phyloP scores from a whole-genome alignment of 2,329 filamentous ascomycete genomes.

The Penicillium palitans region DNA sequence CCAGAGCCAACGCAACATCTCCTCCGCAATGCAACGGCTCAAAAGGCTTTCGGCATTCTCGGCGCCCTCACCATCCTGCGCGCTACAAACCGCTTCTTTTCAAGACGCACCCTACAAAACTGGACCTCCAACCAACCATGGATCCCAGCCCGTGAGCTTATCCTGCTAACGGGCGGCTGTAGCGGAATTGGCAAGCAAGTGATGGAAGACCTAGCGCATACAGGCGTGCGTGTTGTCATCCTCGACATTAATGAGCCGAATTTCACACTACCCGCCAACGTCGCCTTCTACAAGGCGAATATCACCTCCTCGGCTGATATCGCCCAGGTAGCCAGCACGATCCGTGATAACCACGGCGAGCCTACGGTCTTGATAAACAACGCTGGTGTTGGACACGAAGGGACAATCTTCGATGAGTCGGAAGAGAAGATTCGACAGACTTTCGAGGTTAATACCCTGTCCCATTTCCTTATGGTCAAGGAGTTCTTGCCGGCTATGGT shows the following conservation, averaged over 20 bases:
- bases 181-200: conserved; percentile 43
- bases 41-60: conserved; percentile 29
- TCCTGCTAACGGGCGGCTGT: conserved; percentile 40
- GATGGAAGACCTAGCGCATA: conserved; percentile 32
- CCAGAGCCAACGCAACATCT: conserved; percentile 31
- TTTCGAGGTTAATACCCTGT: conserved; percentile 55
- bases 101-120: conserved; percentile 33
- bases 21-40: conserved; percentile 30
- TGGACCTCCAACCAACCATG: conserved; percentile 30
- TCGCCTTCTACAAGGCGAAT: conserved; percentile 40
- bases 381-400: conserved; percentile 50
- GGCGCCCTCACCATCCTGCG: conserved; percentile 29
- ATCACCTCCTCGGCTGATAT: conserved; percentile 39
- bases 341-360: conserved; percentile 44
- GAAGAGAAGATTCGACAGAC: conserved; percentile 49
- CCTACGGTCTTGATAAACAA: conserved; percentile 54
- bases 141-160: conserved; percentile 32
- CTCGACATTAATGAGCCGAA: conserved; percentile 40
- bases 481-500: conserved; percentile 57
- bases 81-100: conserved; percentile 32
- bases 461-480: conserved; percentile 53
- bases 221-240: conserved; percentile 37
- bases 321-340: conserved; percentile 36
- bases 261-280: conserved; percentile 35
- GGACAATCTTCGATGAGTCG: conserved; percentile 49